A percentile compares a stretch with the other conserved stretches of the same genome.
Evolutionary conservation across 2,329 filamentous ascomycete species (phyloP).

Genomic region (Neopestalotiopsis rosae): DNA sequence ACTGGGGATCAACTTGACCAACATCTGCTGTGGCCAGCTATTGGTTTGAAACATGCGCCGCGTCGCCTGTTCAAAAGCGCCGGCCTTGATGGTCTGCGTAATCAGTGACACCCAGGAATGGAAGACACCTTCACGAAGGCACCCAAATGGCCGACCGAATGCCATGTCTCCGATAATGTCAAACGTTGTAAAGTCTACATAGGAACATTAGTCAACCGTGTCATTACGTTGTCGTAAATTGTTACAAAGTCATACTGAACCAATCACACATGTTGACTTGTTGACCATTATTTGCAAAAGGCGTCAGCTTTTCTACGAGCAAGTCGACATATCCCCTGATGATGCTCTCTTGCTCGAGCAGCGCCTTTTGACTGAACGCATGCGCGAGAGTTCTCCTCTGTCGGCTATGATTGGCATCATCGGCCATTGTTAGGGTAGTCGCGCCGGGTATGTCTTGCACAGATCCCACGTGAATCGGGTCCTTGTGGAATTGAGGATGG

Average conservation of each 20-base stretch:
- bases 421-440: conserved; percentile 31
- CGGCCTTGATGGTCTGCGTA: conserved; percentile 31
- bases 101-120: conserved; percentile 41
- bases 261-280: conserved; percentile 41
- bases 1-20: conserved; percentile 23
- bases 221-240: neutral
- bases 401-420: conserved; percentile 38
- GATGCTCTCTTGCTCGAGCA: conserved; percentile 47
- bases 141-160: conserved; percentile 49
- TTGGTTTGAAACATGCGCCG: conserved; percentile 31
- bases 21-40: conserved; percentile 27
- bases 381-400: conserved; percentile 43
- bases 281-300: conserved; percentile 22
- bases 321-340: conserved; percentile 44
- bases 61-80: conserved; percentile 30
- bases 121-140: conserved; percentile 37
- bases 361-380: conserved; percentile 43
- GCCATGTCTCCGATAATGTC: conserved; percentile 52
- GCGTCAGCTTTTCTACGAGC: conserved; percentile 37
- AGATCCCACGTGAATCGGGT: conserved; percentile 36
- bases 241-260: conserved; percentile 41
- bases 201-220: conserved; percentile 34
- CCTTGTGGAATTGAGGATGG: conserved; percentile 37
- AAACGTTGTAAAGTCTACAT: conserved; percentile 39
- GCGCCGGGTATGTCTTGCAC: conserved; percentile 38